phyloP scores from a whole-genome alignment of 768 basidiomycete genomes.

The Lactarius vividus region DNA sequence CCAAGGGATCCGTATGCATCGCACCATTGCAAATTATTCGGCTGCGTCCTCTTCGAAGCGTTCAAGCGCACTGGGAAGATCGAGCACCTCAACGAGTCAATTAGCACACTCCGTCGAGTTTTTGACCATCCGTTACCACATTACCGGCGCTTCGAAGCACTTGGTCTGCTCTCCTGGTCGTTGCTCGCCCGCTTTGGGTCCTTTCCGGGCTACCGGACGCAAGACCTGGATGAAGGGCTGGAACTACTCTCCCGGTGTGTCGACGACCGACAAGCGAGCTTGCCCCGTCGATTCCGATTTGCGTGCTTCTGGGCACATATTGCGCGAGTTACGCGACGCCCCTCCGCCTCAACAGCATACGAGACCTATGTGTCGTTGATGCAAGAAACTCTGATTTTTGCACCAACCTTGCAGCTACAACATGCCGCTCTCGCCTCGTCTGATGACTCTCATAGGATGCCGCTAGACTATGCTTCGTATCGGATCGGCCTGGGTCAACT shows the following conservation, averaged over 20 bases:
- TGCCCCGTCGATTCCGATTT: background rate
- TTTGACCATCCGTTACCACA: background rate
- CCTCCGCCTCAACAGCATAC: background rate
- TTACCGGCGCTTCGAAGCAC: fast-evolving
- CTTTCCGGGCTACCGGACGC: background rate
- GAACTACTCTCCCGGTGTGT: background rate
- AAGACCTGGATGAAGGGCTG: background rate
- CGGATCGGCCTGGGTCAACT: background rate
- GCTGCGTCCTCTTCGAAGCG: background rate
- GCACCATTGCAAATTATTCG: fast-evolving
- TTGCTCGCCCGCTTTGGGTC: background rate
- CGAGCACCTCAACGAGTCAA: background rate
- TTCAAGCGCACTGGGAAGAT: background rate
- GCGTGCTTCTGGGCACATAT: background rate
- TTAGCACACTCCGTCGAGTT: background rate
- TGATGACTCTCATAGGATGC: background rate
- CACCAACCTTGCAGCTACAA: background rate
- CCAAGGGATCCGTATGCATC: background rate
- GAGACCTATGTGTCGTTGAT: background rate
- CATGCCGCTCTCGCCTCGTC: no score
- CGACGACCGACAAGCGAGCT: background rate
- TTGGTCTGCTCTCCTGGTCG: no score
- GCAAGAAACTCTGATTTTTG: background rate
- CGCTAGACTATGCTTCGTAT: background rate
- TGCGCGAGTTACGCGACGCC: fast-evolving